Conservation (phyloP, 805 yeast genomes). For the Blastobotrys robertii region DNA sequence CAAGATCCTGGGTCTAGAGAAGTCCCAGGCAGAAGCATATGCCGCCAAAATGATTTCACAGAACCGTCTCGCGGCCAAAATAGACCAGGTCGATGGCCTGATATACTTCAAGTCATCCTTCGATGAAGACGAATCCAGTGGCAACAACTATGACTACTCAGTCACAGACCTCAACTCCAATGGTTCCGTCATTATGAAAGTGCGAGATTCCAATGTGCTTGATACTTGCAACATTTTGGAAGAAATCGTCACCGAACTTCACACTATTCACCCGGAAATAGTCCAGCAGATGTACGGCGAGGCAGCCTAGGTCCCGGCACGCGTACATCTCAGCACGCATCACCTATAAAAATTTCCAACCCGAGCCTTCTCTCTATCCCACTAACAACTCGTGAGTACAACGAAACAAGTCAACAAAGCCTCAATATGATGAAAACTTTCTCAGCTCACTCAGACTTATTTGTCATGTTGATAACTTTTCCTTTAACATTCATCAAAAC, state of each 20-base stretch:
- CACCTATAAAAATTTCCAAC: neutral
- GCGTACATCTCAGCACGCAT: conserved; percentile 2
- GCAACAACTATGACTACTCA: conserved; percentile 4
- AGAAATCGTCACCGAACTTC: conserved; percentile 12
- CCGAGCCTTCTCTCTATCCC: conserved; percentile 1
- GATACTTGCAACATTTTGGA: conserved; percentile 16
- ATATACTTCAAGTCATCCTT: conserved; percentile 12
- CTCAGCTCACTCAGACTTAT: conserved; percentile 23
- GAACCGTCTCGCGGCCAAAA: conserved; percentile 21
- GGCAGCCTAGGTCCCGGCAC: neutral
- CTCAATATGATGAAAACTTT: conserved; percentile 16
- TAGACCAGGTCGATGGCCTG: conserved; percentile 23
- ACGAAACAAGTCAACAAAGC: neutral
- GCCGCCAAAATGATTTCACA: conserved; percentile 25
- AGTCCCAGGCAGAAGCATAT: conserved; percentile 19
- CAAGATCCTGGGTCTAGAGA: conserved; percentile 17
- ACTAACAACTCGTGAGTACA: conserved; percentile 1
- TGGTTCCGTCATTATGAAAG: conserved; percentile 4
- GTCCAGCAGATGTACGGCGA: neutral
- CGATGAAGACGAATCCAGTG: neutral
- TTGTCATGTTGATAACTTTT: conserved; percentile 17
- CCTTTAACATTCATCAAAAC: conserved; percentile 11
- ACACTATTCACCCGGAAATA: conserved; percentile 1
- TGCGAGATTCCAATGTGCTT: conserved; percentile 13
- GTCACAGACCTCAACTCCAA: conserved; percentile 1